Conservation (phyloP, 2,329 filamentous ascomycete species). For the Raffaelea arxii region DNA sequence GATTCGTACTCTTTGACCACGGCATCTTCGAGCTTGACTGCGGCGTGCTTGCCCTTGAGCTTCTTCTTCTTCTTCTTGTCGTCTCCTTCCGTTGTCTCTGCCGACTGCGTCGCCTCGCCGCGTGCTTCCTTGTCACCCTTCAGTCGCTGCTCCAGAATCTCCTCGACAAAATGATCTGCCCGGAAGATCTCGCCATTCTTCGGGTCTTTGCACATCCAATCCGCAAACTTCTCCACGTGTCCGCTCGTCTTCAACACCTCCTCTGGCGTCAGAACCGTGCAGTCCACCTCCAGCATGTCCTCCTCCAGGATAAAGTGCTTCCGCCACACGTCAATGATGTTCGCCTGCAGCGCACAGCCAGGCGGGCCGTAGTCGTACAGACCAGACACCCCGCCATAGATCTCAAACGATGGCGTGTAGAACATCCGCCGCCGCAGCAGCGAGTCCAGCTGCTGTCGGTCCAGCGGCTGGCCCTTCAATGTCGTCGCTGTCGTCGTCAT, state of each 20-base stretch:
- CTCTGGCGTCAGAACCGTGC: conserved; percentile 85
- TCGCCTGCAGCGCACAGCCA: conserved; percentile 75
- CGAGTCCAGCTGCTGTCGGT: conserved; percentile 71
- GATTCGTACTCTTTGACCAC: conserved; percentile 86
- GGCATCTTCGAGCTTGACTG: conserved; percentile 76
- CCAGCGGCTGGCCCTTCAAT: conserved; percentile 81
- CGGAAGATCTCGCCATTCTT: conserved; percentile 95
- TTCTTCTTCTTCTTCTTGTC: conserved; percentile 57
- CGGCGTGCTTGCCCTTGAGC: conserved; percentile 77
- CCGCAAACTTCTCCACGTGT: conserved; percentile 95
- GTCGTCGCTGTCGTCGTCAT: conserved; percentile 45
- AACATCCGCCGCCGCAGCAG: conserved; percentile 84
- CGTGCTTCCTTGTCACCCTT: conserved; percentile 90
- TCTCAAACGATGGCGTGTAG: conserved; percentile 92
- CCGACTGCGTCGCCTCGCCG: conserved; percentile 56
- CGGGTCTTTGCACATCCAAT: conserved; percentile 99
- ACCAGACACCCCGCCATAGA: conserved; percentile 81
- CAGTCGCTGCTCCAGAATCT: conserved; percentile 76
- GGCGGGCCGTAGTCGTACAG: conserved; percentile 92
- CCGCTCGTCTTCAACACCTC: conserved; percentile 92
- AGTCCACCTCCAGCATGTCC: conserved; percentile 93
- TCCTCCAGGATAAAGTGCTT: conserved; percentile 91
- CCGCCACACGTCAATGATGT: conserved; percentile 81
- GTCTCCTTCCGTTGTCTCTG: conserved; percentile 46
- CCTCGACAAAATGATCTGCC: conserved; percentile 93